phyloP scores from a whole-genome alignment of 1,284 basidiomycete species.

The Ustilago trichophora region DNA sequence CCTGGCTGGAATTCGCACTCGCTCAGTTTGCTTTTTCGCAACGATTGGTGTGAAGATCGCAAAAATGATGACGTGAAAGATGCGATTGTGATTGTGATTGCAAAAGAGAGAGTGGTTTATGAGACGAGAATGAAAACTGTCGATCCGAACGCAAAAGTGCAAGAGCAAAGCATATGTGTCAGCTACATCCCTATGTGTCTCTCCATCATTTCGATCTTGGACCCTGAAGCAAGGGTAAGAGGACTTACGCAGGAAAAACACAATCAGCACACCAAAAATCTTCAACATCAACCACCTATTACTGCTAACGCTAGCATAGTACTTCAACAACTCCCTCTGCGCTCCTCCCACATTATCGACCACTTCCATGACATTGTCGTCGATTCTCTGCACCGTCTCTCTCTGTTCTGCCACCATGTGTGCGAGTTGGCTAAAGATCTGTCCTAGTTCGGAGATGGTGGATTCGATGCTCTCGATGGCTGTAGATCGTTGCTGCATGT shows the following conservation, averaged over 20 bases:
- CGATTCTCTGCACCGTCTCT: constrained; percentile 98
- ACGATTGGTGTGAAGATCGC: too few species aligned
- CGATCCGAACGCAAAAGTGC: too few species aligned
- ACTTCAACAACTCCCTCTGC: constrained; percentile 77
- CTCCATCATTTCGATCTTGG: too few species aligned
- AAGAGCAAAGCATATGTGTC: not conserved
- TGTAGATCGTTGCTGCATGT: constrained; percentile 92
- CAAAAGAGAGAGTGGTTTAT: constrained; percentile 7
- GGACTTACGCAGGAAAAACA: constrained; percentile 64
- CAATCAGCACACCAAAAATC: constrained; percentile 70
- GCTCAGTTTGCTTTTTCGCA: too few species aligned
- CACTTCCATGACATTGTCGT: constrained; percentile 97
- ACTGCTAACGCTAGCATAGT: constrained; percentile 91
- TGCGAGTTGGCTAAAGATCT: constrained; percentile 95
- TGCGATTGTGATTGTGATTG: too few species aligned
- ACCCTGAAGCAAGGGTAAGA: too few species aligned
- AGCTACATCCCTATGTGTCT: not conserved
- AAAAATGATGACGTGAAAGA: too few species aligned
- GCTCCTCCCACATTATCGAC: constrained; percentile 73
- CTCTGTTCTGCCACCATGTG: constrained; percentile 98
- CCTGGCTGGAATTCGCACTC: too few species aligned
- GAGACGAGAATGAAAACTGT: constrained; percentile 54
- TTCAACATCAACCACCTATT: constrained; percentile 99
- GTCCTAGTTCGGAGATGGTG: constrained; percentile 95
- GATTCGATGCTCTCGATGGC: constrained; percentile 99